Evolutionary conservation across 1,284 basidiomycete genomes (phyloP), one percentile per base, ranked within the genome.

Genomic region (Marasmius oreades): DNA sequence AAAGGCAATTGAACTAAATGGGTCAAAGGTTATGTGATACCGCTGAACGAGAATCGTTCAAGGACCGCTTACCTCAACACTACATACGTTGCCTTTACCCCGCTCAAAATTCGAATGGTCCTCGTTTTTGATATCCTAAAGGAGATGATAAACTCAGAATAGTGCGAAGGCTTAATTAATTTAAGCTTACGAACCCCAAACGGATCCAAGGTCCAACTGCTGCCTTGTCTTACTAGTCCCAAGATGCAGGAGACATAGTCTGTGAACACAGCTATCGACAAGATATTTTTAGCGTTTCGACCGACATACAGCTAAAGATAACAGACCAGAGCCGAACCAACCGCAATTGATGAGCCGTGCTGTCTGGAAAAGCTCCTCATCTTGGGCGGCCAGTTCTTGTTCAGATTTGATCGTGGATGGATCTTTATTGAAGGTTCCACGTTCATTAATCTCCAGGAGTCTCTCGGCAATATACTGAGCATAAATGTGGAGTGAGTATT

Each of bases 281-380:
- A 33, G 20, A 11, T 55, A 28, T 16, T 33, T 6, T 46, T 18
- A 31, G 12, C 12, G 43, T 31, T 33, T 26, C 22, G 23, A 36
- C 11, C 28, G 56, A 7, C 50, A 56, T 18, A 56, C 52, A 12
- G 59, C 20, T 7, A 12, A 10, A 46, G 22, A 16, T 14, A 33
- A 14, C 12, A 55, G 58, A 77, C 77, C 69, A 57, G 75, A 75
- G 26, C 77, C 85, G 62, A 92, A 93, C 86, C 86, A 92, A 14
- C 80, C 83, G 62, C 83, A 86, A 65, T 94, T 94, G 62, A 90
- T 77, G 8, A 92, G 74, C 4, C 89, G 80, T 0, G 90, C 84
- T 11, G 81, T 90, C 64, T 92, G 83, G 81, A 93, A 94, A 23
- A 94, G 75, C 55, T 92, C 87, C 61, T 92, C 84, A 55, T 94